phyloP scores from a whole-genome alignment of 2,329 filamentous ascomycete species.

The Triangularia setosa region DNA sequence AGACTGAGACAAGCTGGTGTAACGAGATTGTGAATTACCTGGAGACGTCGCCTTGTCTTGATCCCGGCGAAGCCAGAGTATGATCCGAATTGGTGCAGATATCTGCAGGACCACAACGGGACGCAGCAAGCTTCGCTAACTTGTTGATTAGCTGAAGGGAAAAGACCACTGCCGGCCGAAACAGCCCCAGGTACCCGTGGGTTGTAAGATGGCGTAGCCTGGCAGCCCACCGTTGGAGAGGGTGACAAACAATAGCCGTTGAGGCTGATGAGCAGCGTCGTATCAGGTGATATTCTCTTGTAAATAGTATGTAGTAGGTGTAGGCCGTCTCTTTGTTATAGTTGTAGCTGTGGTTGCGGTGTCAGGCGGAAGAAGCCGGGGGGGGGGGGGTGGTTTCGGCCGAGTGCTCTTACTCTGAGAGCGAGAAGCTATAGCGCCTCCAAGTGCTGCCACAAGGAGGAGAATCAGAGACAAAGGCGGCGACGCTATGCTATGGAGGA shows the following conservation, averaged over 20 bases:
- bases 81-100: background rate
- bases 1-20: conserved; percentile 36
- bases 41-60: background rate
- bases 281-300: background rate
- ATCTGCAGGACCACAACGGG: background rate
- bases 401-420: background rate
- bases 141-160: conserved; percentile 2
- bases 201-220: background rate
- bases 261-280: background rate
- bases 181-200: background rate
- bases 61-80: background rate
- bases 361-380: background rate
- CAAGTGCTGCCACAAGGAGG: too few relatives aligned
- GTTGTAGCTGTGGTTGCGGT: background rate
- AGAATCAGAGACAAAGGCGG: background rate
- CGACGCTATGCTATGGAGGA: background rate
- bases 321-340: background rate
- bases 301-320: background rate
- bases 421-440: too few relatives aligned
- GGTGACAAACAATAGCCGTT: background rate
- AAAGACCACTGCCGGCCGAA: conserved; percentile 4
- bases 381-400: background rate
- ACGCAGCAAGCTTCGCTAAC: background rate
- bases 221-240: background rate
- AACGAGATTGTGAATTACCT: conserved; percentile 25